Evolutionary conservation across 2,329 filamentous ascomycete genomes (phyloP).

Genomic region (Amauroascus verrucosus): DNA sequence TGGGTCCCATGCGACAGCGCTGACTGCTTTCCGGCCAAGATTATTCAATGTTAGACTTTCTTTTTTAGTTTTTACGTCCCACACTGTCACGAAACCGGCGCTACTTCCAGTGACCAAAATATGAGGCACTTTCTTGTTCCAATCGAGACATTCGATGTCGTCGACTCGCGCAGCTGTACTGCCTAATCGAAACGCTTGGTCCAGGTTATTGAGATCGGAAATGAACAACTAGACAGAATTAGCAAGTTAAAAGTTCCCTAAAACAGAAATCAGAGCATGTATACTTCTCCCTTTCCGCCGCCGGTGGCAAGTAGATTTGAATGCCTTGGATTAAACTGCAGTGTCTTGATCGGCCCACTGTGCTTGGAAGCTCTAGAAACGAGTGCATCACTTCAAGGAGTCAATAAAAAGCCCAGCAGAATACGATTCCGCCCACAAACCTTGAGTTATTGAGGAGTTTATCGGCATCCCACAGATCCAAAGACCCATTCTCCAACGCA

Average conservation of each 20-base stretch:
- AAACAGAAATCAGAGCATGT: not conserved
- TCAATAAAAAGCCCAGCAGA: not conserved
- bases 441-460: slow-evolving; percentile 47
- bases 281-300: slow-evolving; percentile 76
- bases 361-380: slow-evolving; percentile 84
- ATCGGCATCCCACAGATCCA: slow-evolving; percentile 88
- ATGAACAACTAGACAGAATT: slow-evolving; percentile 56
- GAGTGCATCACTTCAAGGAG: slow-evolving; percentile 54
- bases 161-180: slow-evolving; percentile 81
- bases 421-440: slow-evolving; percentile 28
- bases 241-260: slow-evolving; percentile 3
- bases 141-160: slow-evolving; percentile 91
- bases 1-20: slow-evolving; percentile 93
- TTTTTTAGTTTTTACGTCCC: slow-evolving; percentile 97
- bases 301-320: slow-evolving; percentile 86
- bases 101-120: slow-evolving; percentile 90
- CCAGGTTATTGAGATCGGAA: slow-evolving; percentile 83
- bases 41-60: slow-evolving; percentile 91
- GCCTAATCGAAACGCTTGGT: slow-evolving; percentile 78
- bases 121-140: slow-evolving; percentile 96
- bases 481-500: slow-evolving; percentile 83
- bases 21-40: slow-evolving; percentile 78
- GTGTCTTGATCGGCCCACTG: slow-evolving; percentile 78
- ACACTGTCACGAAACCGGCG: slow-evolving; percentile 92
- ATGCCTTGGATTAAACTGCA: slow-evolving; percentile 93